These are phyloP conservation scores for Penicillium decumbens DNA, from an alignment of 2,329 filamentous ascomycete species.

Conservation along the genomic window DNA sequence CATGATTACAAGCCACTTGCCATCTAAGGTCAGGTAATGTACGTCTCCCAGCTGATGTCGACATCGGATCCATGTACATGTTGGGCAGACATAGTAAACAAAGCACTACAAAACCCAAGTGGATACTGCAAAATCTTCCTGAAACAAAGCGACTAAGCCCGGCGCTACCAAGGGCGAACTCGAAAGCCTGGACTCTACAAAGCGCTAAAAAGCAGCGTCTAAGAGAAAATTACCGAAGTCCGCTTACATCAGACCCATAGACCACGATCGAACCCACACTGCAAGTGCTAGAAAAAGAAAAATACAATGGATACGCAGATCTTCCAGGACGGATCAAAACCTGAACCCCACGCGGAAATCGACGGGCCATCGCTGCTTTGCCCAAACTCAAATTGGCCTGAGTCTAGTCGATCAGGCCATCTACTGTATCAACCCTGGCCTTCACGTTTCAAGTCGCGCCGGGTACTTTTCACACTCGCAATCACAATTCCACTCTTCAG, in stretches of 20 bases:
- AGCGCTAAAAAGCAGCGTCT: not conserved
- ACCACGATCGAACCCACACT: not conserved
- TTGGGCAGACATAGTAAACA: not conserved
- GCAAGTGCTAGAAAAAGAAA: not conserved
- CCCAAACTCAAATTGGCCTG: not conserved
- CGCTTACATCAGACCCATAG: not conserved
- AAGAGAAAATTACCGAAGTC: not conserved
- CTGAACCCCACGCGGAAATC: not conserved
- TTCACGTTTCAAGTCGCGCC: constrained; percentile 8
- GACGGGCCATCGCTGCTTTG: not conserved
- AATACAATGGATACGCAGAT: not conserved
- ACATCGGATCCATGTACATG: not conserved
- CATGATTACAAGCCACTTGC: not conserved
- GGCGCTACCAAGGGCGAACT: not conserved
- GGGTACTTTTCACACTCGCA: not conserved
- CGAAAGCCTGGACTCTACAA: not conserved
- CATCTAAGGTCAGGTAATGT: too few species aligned
- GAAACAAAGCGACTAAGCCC: not conserved
- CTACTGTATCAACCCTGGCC: not conserved
- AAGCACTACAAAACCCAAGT: not conserved
- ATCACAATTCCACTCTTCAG: too few species aligned
- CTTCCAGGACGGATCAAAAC: not conserved
- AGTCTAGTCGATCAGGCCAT: too few species aligned
- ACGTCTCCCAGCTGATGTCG: not conserved
- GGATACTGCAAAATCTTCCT: not conserved